Percentiles rank a stretch among this genome's conserved stretches.
phyloP scores from a whole-genome alignment of 2,329 filamentous ascomycete species.

The Fusarium sp. region DNA sequence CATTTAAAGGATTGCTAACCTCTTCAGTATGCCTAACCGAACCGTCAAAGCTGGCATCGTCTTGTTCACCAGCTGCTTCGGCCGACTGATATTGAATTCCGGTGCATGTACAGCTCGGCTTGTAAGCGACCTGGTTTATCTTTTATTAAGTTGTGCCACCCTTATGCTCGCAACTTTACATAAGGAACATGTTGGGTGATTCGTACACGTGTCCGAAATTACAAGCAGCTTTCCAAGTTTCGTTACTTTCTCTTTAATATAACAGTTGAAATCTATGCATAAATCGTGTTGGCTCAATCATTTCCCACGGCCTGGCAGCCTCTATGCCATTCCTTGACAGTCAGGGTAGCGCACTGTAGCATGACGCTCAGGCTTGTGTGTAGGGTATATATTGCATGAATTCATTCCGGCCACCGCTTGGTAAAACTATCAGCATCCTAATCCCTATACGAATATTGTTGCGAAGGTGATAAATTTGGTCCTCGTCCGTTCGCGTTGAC shows the following conservation, averaged over 20 bases:
- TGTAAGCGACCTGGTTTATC: slow-evolving; percentile 13
- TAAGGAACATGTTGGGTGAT: background rate
- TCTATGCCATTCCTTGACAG: background rate
- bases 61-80: slow-evolving; percentile 1
- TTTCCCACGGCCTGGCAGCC: background rate
- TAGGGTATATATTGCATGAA: background rate
- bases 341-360: background rate
- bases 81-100: background rate
- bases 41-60: background rate
- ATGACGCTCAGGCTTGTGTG: background rate
- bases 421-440: background rate
- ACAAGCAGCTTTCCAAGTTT: background rate
- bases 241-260: background rate
- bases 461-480: background rate
- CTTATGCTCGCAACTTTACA: background rate
- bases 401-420: background rate
- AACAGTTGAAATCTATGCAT: background rate
- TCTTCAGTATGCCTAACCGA: slow-evolving; percentile 2
- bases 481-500: background rate
- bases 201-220: background rate
- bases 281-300: background rate
- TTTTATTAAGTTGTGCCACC: background rate
- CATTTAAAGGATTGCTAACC: slow-evolving; percentile 3
- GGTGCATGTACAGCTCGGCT: background rate
- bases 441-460: background rate